A percentile compares a stretch with the other conserved stretches of the same genome.
These are phyloP conservation scores for Vaccinium myrtillus DNA, from an alignment of 148 eudicot genomes.

Conservation along the genomic window DNA sequence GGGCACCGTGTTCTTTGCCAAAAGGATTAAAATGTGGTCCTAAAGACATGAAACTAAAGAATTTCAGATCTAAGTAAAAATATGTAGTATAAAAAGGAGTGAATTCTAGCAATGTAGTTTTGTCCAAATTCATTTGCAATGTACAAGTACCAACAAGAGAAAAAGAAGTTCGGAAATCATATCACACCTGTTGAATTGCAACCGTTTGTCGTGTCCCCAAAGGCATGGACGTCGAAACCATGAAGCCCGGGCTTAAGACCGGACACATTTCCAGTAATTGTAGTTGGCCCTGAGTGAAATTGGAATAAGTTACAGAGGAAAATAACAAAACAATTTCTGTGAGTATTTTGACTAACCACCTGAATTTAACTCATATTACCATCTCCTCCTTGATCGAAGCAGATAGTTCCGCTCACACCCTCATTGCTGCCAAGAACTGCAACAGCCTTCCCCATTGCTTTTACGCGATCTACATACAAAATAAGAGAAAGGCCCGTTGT, in stretches of 20 bases:
- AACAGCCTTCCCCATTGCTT: conserved; percentile 77
- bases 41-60: conserved; percentile 21
- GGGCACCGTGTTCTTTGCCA: conserved; percentile 91
- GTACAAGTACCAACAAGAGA: neutral
- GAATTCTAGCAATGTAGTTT: neutral
- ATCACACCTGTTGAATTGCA: conserved; percentile 89
- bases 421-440: conserved; percentile 62
- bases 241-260: conserved; percentile 88
- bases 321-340: neutral
- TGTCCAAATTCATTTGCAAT: neutral
- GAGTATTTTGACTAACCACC: neutral
- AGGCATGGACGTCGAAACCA: conserved; percentile 92
- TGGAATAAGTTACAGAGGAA: neutral
- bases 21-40: conserved; percentile 93
- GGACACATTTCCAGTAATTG: conserved; percentile 63
- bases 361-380: conserved; percentile 39
- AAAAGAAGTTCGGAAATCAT: neutral
- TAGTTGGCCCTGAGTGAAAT: conserved; percentile 57
- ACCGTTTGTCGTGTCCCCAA: conserved; percentile 95
- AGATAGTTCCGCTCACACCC: conserved; percentile 74
- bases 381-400: conserved; percentile 71
- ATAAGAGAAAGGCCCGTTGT: neutral
- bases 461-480: conserved; percentile 44
- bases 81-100: neutral
- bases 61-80: neutral